Evolutionary conservation across 345 rosid species (phyloP), one percentile per base, ranked within the genome.

Genomic region (Pistacia vera): DNA sequence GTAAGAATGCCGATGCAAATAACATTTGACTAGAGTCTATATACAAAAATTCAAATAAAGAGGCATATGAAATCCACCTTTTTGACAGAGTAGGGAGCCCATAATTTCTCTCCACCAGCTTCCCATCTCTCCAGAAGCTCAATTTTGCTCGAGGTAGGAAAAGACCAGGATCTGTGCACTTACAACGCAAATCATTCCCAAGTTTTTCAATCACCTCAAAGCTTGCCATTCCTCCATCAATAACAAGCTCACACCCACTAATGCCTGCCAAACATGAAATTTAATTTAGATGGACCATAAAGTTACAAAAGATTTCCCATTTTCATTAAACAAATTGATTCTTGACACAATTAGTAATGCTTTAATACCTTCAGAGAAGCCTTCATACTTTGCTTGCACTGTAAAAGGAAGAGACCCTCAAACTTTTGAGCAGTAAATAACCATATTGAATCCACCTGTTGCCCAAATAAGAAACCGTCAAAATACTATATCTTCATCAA

Each of bases 141-240:
- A 89, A 82, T 79, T 91, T 91, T 16, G 96, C 96, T 22, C 88
- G 84, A 60, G 96, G 96, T 58, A 91, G 87, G 73, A 91, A 82
- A 16, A 89, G 76, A 70, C 96, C 92, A 51, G 92, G 79, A 73
- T 88, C 96, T 38, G 78, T 86, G 83, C 96, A 91, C 83, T 81
- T 83, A 58, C 96, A 91, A 22, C 77, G 81, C 84, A 91, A 56
- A 77, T 86, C 93, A 73, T 56, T 77, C 72, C 90, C 91, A 80
- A 79, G 74, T 62, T 80, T 91, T 77, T 91, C 92, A 74, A 83
- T 85, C 44, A 91, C 96, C 63, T 88, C 82, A 78, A 91, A 91
- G 69, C 84, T 84, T 66, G 91, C 93, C 96, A 89, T 91, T 75
- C 96, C 96, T 38, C 96, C 96, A 77, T 91, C 96, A 62, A 91